Evolutionary conservation across 2,329 filamentous ascomycete genomes (phyloP), one percentile per base, ranked within the genome.

Genomic region (Dendrostoma leiphaemia): DNA sequence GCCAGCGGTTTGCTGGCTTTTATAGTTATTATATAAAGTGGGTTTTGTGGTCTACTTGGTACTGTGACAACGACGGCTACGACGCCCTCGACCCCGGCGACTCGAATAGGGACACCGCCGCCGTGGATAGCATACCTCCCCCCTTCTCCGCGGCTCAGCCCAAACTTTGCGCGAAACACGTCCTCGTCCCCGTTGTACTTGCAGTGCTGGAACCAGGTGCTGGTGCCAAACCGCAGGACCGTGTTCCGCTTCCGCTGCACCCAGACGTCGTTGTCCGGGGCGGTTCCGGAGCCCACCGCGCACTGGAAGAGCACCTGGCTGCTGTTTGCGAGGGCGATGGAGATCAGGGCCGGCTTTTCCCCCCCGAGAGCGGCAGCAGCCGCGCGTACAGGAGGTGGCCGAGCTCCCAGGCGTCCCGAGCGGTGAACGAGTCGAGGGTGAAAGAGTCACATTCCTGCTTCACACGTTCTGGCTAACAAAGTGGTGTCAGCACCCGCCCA

Each of bases 21-120:
- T n/a, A n/a, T n/a, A n/a, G n/a, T n/a, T n/a, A n/a, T n/a, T n/a
- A n/a, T n/a, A n/a, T n/a, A n/a, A n/a, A n/a, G n/a, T n/a, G n/a
- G n/a, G n/a, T n/a, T n/a, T n/a, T n/a, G n/a, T n/a, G n/a, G n/a
- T n/a, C n/a, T n/a, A n/a, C n/a, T n/a, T n/a, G n/a, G n/a, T n/a
- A n/a, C n/a, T n/a, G n/a, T n/a, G n/a, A 91, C 83, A 23, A 91
- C 83, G 1, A 90, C 85, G 1, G 82, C 89, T 8, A 91, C 84
- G 3, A 91, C 72, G 0, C 89, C 89, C 71, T 92, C 89, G 1
- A 92, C 87, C 0, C 87, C 87, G 50, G 74, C 73, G 6, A 93
- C 89, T 7, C 83, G 77, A 29, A 93, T 80, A 0, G 90, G 90
- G 59, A 90, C 83, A 0, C 79, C 90, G 21, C 90, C 90, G 0